Evolutionary conservation across 192 early-diverging fungal species (phyloP).

Genomic region (Coemansia sp.): DNA sequence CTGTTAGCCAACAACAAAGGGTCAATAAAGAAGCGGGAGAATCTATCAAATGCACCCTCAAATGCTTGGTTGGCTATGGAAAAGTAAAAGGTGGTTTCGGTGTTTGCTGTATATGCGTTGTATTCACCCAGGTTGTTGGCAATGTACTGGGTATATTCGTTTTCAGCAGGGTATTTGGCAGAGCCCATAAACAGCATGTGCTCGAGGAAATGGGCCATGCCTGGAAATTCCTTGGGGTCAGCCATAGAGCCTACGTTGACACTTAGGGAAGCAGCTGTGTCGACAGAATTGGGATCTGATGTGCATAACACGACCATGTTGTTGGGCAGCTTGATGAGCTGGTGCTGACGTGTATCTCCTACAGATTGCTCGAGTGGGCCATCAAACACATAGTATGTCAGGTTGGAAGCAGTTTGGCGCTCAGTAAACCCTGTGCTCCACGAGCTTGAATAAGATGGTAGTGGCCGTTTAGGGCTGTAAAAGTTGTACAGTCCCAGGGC

Average conservation of each 20-base stretch:
- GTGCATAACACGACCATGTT: slow-evolving; percentile 59
- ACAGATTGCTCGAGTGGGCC: slow-evolving; percentile 49
- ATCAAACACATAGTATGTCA: slow-evolving; percentile 21
- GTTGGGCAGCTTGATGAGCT: slow-evolving; percentile 59
- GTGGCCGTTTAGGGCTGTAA: not conserved
- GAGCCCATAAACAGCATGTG: slow-evolving; percentile 72
- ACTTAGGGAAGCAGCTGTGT: slow-evolving; percentile 58
- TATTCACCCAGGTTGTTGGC: slow-evolving; percentile 23
- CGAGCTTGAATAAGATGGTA: not conserved
- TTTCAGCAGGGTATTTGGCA: slow-evolving; percentile 65
- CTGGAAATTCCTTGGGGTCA: slow-evolving; percentile 60
- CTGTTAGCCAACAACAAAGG: slow-evolving; percentile 77
- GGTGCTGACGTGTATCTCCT: slow-evolving; percentile 60
- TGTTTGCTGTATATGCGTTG: slow-evolving; percentile 30
- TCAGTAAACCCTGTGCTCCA: not conserved
- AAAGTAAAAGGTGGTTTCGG: slow-evolving; percentile 20
- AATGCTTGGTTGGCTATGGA: slow-evolving; percentile 34
- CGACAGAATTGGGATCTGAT: slow-evolving; percentile 51
- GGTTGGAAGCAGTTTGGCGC: not conserved
- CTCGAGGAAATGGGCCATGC: slow-evolving; percentile 72
- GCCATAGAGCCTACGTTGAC: slow-evolving; percentile 63
- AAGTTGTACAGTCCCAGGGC: not conserved
- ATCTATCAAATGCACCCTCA: slow-evolving; percentile 62
- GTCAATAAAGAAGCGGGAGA: slow-evolving; percentile 82
- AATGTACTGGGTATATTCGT: slow-evolving; percentile 57